These are phyloP conservation scores for Colletotrichum caudatum DNA, from an alignment of 2,329 filamentous ascomycete species.

Conservation along the genomic window DNA sequence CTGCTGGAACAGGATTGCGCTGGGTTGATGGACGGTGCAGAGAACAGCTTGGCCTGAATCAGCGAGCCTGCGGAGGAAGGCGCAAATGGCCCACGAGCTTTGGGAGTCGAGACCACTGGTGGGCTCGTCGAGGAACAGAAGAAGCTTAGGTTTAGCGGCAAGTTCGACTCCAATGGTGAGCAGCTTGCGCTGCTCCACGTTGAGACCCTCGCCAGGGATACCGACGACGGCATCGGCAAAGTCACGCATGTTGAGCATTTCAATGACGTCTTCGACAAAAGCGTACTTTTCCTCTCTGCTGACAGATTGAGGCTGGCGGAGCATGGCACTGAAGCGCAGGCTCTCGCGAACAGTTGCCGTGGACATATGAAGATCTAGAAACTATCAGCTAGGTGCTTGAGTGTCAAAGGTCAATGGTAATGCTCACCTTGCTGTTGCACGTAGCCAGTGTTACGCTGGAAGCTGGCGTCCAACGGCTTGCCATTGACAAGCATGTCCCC, in stretches of 20 bases:
- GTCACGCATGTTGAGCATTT: slow-evolving; percentile 75
- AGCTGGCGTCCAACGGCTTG: slow-evolving; percentile 65
- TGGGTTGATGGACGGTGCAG: slow-evolving; percentile 68
- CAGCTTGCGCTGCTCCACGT: slow-evolving; percentile 72
- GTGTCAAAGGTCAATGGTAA: no score
- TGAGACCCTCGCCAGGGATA: slow-evolving; percentile 70
- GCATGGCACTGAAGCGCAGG: slow-evolving; percentile 66
- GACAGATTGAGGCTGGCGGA: slow-evolving; percentile 67
- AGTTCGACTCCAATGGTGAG: slow-evolving; percentile 72
- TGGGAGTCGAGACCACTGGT: slow-evolving; percentile 73
- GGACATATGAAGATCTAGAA: slow-evolving; percentile 64
- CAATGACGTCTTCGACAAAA: slow-evolving; percentile 74
- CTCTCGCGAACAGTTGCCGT: slow-evolving; percentile 68
- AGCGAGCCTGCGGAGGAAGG: slow-evolving; percentile 72
- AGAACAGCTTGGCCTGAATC: slow-evolving; percentile 65
- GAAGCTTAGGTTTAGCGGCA: slow-evolving; percentile 67
- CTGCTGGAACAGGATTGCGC: slow-evolving; percentile 63
- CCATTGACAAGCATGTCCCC: slow-evolving; percentile 77
- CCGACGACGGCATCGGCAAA: slow-evolving; percentile 76
- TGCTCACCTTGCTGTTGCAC: slow-evolving; percentile 71
- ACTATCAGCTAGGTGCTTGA: slow-evolving; percentile 13
- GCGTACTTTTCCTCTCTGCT: slow-evolving; percentile 68
- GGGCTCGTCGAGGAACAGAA: slow-evolving; percentile 73
- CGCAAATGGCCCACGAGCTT: slow-evolving; percentile 72
- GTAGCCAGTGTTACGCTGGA: slow-evolving; percentile 75